Evolutionary conservation across 2,329 filamentous ascomycete species (phyloP).

Genomic region (Aspergillus felis): DNA sequence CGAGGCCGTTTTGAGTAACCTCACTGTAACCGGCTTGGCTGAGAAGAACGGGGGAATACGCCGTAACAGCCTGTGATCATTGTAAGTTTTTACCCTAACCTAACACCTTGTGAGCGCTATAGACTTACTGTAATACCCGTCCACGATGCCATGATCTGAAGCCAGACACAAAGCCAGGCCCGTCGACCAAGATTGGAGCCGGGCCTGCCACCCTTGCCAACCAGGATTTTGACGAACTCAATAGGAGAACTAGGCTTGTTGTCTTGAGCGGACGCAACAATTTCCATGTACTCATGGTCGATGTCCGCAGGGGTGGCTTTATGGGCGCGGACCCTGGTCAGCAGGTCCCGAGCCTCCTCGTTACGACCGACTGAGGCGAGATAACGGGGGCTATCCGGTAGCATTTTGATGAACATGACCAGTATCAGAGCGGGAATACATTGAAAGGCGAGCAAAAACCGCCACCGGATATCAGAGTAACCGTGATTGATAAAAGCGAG

Average conservation of each 20-base stretch:
- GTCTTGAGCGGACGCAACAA: constrained; percentile 28
- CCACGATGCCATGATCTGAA: constrained; percentile 47
- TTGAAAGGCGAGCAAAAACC: constrained; percentile 33
- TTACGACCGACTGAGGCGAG: constrained; percentile 37
- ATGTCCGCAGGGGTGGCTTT: constrained; percentile 22
- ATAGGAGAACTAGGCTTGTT: constrained; percentile 34
- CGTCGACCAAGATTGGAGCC: constrained; percentile 35
- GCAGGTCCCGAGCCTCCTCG: constrained; percentile 45
- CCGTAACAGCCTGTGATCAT: constrained; percentile 31
- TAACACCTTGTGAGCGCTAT: constrained; percentile 23
- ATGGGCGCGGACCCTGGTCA: constrained; percentile 36
- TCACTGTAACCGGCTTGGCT: constrained; percentile 35
- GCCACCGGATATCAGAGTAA: constrained; percentile 32
- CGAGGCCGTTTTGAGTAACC: constrained; percentile 42
- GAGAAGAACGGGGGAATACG: constrained; percentile 29
- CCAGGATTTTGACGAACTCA: constrained; percentile 37
- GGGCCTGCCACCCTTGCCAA: constrained; percentile 28
- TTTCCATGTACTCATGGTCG: constrained; percentile 34
- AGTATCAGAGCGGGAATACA: constrained; percentile 29
- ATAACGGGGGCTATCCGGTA: constrained; percentile 32
- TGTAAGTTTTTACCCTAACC: no score
- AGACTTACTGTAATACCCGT: constrained; percentile 42
- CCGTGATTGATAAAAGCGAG: constrained; percentile 32
- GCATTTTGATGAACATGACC: constrained; percentile 25
- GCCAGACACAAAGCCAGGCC: constrained; percentile 43